Evolutionary conservation across 345 rosid genomes (phyloP), one percentile per base, ranked within the genome.

Genomic region (Salix purpurea): DNA sequence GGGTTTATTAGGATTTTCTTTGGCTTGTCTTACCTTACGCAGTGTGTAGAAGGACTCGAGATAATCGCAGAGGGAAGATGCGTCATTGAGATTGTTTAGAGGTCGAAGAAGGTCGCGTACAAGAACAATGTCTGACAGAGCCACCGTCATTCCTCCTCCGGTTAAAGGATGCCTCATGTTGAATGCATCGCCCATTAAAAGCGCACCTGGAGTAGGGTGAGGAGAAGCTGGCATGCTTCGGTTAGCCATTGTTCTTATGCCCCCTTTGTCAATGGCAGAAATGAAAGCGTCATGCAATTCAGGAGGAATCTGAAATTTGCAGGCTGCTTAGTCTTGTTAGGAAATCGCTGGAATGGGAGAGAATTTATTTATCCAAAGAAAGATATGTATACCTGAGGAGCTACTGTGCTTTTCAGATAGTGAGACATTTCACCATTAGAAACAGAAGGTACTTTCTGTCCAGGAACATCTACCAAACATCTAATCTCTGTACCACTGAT

Each of bases 161-260:
- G 71, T 69, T 69, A 69, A 69, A 21, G 71, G 71, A 69, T 69
- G 71, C 34, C 71, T 69, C 71, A 69, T 69, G 44, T 40, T 69
- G 32, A 69, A 69, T 40, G 71, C 71, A 69, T 69, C 54, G 4
- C 54, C 72, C n/a, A 69, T n/a, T 16, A 69, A 23, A 42, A 69
- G 72, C 5, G 54, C 54, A 5, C 72, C 54, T 42, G 72, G 72
- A 39, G 72, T 69, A 8, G 54, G 30, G 46, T 39, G 16, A 69
- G 72, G 54, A 39, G 71, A 52, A 52, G 58, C 58, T 19, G 58
- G 58, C 58, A 52, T 52, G 23, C 58, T 1, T 52, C 58, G 2
- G 58, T 18, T 52, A 18, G 58, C 7, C 58, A 52, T 52, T 52
- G 58, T 67, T 21, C 71, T 67, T 21, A 39, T 21, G 24, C 26